Evolutionary conservation across 805 yeast species (phyloP).

Genomic region (Candida arabinofermentans): DNA sequence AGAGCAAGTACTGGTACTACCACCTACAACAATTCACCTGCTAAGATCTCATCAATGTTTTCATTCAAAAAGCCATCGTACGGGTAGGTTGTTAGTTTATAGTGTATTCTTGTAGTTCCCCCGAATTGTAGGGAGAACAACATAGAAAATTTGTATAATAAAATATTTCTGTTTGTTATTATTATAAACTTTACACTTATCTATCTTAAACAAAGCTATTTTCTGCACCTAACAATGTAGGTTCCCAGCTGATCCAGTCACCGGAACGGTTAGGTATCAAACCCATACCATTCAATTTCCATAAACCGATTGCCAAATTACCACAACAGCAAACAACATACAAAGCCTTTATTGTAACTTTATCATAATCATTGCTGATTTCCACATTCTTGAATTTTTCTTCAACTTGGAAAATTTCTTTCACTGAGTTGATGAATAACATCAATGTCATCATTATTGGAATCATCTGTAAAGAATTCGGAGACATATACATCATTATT

Average conservation of each 20-base stretch:
- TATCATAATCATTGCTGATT: slow-evolving; percentile 21
- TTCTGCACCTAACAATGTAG: slow-evolving; percentile 28
- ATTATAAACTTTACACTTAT: slow-evolving; percentile 3
- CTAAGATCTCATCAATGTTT: slow-evolving; percentile 18
- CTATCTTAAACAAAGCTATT: slow-evolving; percentile 13
- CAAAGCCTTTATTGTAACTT: slow-evolving; percentile 21
- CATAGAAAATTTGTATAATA: neutral
- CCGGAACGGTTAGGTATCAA: slow-evolving; percentile 80
- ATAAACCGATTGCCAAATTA: slow-evolving; percentile 70
- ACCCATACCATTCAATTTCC: slow-evolving; percentile 86
- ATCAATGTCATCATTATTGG: slow-evolving; percentile 87
- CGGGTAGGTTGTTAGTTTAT: too few relatives aligned
- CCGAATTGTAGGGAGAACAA: too few relatives aligned
- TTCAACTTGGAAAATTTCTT: slow-evolving; percentile 59
- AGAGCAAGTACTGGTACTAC: slow-evolving; percentile 15
- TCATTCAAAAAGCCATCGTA: slow-evolving; percentile 14
- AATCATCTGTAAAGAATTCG: slow-evolving; percentile 82
- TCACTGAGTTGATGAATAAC: slow-evolving; percentile 74
- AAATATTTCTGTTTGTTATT: neutral
- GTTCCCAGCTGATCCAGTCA: slow-evolving; percentile 92
- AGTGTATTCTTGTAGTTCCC: too few relatives aligned
- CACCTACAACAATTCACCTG: slow-evolving; percentile 13
- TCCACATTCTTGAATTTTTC: slow-evolving; percentile 42
- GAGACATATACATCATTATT: slow-evolving; percentile 90
- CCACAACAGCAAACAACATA: slow-evolving; percentile 40